Base-by-base conservation (phyloP, 495 filamentous ascomycete genomes). In the Trichodelitschia bisporula region DNA sequence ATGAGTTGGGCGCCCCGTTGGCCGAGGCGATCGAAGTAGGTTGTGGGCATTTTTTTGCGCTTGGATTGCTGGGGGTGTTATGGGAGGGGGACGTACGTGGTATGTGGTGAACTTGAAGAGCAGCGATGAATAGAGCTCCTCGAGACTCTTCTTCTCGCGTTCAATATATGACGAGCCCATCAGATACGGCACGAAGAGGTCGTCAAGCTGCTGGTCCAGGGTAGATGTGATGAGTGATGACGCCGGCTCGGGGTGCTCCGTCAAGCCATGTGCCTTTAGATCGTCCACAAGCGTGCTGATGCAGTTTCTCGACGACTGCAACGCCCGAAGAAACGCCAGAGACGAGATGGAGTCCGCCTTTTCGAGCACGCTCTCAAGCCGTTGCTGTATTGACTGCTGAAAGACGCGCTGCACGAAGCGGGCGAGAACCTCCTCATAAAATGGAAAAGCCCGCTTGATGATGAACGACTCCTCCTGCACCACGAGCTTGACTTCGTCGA, bases 391-490 rank as follows among this genome's bases (percentile, higher is more conserved):
- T 2, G 84, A 92, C 47, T 99, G 89, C 45, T 99, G 84, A 46
- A 95, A 99, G 4, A 99, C 71, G 19, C 89, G 65, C 49, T 95
- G 89, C 17, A 95, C 53, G 39, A 99, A 99, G 36, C 77, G 78
- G 21, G 68, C 65, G 26, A 99, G 54, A 3, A 99, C 89, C 32
- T 83, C 77, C 28, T 99, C 89, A 40, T 90, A 77, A 50, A 79
- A 95, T 1, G 89, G 82, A 45, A 99, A 99, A 3, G 83, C 89
- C 17, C 79, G 64, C 43, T 78, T 83, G 40, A 99, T 93, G 44
- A 91, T 91, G 37, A 74, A 73, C 6, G 83, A 92, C 42, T 95
- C 89, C 35, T 91, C 82, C 46, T 95, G 83, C 44, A 92, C 77
- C n/a, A 92, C 77, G 13, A 92, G 69, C 47, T 72, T 76, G 34